Conservation (phyloP, 495 filamentous ascomycete genomes). For the Elasticomyces elasticus region DNA sequence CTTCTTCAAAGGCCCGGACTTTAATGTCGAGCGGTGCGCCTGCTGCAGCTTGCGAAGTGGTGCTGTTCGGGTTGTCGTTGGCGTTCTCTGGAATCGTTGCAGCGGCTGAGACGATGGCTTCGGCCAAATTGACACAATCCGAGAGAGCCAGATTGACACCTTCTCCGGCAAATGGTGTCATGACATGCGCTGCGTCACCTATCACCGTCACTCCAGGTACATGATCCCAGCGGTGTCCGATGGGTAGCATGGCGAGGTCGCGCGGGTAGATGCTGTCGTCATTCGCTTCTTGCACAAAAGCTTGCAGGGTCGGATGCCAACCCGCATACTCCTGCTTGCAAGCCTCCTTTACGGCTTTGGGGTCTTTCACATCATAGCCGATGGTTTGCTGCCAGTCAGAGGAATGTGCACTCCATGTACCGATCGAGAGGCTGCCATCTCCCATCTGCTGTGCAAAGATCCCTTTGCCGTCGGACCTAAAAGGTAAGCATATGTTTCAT, state of each 20-base stretch:
- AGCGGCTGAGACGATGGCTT: slow-evolving; percentile 14
- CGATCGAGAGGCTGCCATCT: slow-evolving; percentile 33
- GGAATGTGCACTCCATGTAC: slow-evolving; percentile 26
- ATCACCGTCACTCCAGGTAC: slow-evolving; percentile 41
- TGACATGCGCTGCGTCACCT: slow-evolving; percentile 54
- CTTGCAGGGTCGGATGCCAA: slow-evolving; percentile 10
- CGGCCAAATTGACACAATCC: slow-evolving; percentile 46
- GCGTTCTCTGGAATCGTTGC: background rate
- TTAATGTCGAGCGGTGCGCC: slow-evolving; percentile 11
- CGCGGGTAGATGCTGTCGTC: slow-evolving; percentile 9
- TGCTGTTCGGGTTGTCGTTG: background rate
- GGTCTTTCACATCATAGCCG: slow-evolving; percentile 25
- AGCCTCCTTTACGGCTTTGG: slow-evolving; percentile 4
- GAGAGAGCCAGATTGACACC: slow-evolving; percentile 52
- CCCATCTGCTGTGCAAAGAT: slow-evolving; percentile 37
- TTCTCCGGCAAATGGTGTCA: slow-evolving; percentile 53
- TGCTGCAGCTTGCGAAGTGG: background rate
- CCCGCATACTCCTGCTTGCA: slow-evolving; percentile 8
- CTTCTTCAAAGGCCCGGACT: slow-evolving; percentile 20
- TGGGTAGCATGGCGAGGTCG: slow-evolving; percentile 44
- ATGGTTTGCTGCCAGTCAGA: slow-evolving; percentile 34
- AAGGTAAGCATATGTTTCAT: too few species aligned
- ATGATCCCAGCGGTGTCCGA: slow-evolving; percentile 42
- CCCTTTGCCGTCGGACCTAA: slow-evolving; percentile 32
- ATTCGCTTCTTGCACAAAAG: slow-evolving; percentile 7